Evolutionary conservation across 495 filamentous ascomycete genomes (phyloP).

Genomic region (Penicillium atrosanguineum): DNA sequence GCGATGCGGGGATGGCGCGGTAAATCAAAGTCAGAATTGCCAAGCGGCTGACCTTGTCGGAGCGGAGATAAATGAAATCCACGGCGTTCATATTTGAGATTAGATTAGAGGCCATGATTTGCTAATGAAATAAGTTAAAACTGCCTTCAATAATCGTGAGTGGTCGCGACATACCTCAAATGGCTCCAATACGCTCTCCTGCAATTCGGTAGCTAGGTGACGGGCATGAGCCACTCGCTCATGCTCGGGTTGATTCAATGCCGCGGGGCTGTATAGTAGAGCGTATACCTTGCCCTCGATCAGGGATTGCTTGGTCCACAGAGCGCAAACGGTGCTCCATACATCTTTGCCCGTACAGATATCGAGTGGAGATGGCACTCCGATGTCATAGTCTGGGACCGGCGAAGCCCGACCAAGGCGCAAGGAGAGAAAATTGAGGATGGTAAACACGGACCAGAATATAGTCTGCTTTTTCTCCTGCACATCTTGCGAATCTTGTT

Average conservation of each 20-base stretch:
- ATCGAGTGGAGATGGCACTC: conserved; percentile 39
- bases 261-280: conserved; percentile 59
- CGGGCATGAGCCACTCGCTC: conserved; percentile 39
- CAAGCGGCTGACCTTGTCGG: conserved; percentile 55
- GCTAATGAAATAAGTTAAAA: conserved; percentile 19
- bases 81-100: conserved; percentile 14
- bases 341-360: conserved; percentile 19
- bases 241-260: conserved; percentile 46
- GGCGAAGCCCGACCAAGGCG: conserved; percentile 59
- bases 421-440: conserved; percentile 61
- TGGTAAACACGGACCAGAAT: conserved; percentile 64
- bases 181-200: conserved; percentile 28
- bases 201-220: conserved; percentile 34
- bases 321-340: conserved; percentile 27
- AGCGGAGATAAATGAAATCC: conserved; percentile 48
- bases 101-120: conserved; percentile 5
- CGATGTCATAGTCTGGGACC: conserved; percentile 66
- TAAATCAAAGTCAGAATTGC: conserved; percentile 58
- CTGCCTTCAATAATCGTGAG: too few relatives aligned
- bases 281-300: conserved; percentile 60
- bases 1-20: conserved; percentile 54
- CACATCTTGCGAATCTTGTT: conserved; percentile 37
- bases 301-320: conserved; percentile 53
- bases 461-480: conserved; percentile 37
- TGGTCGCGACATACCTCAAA: conserved; percentile 26